These are phyloP conservation scores for Xerocomellus amylosporus DNA, from an alignment of 768 basidiomycete genomes.

Conservation along the genomic window DNA sequence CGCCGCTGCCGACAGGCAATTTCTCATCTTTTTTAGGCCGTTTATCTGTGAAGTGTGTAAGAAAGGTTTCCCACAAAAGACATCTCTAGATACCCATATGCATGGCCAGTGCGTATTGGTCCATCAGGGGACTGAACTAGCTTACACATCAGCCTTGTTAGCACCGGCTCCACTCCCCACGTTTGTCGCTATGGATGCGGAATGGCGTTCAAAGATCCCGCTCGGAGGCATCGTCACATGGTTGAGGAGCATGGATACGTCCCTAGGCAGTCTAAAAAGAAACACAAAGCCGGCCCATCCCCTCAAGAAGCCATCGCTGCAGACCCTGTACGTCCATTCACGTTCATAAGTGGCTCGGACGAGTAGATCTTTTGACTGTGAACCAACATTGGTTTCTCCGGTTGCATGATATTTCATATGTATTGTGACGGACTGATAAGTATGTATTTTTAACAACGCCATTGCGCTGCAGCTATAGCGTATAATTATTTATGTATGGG, in stretches of 20 bases:
- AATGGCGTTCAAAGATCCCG: constrained; percentile 60
- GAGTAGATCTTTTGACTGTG: constrained; percentile 16
- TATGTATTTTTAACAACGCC: constrained; percentile 25
- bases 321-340: constrained; percentile 34
- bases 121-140: not conserved
- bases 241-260: constrained; percentile 49
- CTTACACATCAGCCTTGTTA: constrained; percentile 27
- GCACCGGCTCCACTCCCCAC: constrained; percentile 57
- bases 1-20: constrained; percentile 3
- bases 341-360: constrained; percentile 30
- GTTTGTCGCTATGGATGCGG: constrained; percentile 51
- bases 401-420: constrained; percentile 20
- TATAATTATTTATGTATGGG: constrained; percentile 23
- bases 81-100: constrained; percentile 55
- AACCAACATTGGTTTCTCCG: not conserved
- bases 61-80: constrained; percentile 58
- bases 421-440: constrained; percentile 15
- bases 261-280: constrained; percentile 45
- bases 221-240: constrained; percentile 60
- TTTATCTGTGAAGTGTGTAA: constrained; percentile 51
- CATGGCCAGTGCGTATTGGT: constrained; percentile 46
- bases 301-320: constrained; percentile 22
- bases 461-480: constrained; percentile 7
- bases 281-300: constrained; percentile 38
- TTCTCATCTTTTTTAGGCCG: constrained; percentile 38